Conservation (phyloP, 495 filamentous ascomycete genomes). For the Margaritispora aquatica region DNA sequence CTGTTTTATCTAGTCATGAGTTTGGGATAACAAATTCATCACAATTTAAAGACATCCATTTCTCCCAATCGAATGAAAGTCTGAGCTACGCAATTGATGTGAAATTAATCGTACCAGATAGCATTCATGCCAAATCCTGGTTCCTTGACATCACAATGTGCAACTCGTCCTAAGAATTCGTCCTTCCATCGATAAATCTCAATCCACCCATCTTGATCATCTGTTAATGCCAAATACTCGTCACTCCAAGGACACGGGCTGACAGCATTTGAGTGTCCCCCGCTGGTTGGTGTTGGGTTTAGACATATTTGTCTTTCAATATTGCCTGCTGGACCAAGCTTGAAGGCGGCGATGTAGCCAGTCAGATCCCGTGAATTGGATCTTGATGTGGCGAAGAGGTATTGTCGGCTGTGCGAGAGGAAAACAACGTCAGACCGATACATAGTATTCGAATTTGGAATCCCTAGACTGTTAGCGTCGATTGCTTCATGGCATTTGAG, state of each 20-base stretch:
- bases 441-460: constrained; percentile 42
- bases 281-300: constrained; percentile 77
- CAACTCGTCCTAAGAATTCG: constrained; percentile 70
- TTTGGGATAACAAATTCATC: too few relatives aligned
- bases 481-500: constrained; percentile 11
- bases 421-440: constrained; percentile 77
- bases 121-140: constrained; percentile 87
- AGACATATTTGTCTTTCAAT: constrained; percentile 72
- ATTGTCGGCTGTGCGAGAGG: constrained; percentile 55
- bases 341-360: constrained; percentile 75
- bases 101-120: constrained; percentile 83
- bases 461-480: constrained; percentile 28
- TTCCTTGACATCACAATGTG: constrained; percentile 66
- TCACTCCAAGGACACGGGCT: constrained; percentile 74
- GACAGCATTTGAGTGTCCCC: constrained; percentile 80
- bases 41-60: too few relatives aligned
- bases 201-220: constrained; percentile 78
- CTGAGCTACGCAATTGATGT: too few relatives aligned
- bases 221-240: constrained; percentile 78
- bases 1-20: too few relatives aligned
- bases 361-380: constrained; percentile 68
- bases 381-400: constrained; percentile 77
- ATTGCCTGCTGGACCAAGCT: constrained; percentile 58
- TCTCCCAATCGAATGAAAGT: too few relatives aligned
- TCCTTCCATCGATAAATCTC: constrained; percentile 81